Base-by-base conservation (phyloP, 768 basidiomycete species). In the Collybia nuda region DNA sequence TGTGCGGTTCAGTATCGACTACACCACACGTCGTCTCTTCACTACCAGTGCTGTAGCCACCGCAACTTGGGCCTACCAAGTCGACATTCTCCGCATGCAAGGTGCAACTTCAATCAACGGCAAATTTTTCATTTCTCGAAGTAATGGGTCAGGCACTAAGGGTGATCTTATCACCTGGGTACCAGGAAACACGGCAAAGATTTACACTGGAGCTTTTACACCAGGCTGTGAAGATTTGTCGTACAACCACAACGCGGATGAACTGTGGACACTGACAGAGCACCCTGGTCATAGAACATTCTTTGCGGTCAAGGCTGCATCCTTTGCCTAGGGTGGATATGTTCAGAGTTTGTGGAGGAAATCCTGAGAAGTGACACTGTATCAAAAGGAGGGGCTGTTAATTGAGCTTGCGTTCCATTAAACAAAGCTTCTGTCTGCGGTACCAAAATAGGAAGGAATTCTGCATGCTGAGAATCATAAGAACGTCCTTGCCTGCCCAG, bases 11-110 rank as follows among this genome's bases (percentile, higher is more conserved):
- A 43, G 44, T 5, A 55, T 55, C 6, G 53, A 55, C 28, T 50
- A 47, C 19, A 54, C 53, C 23, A 54, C 48, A 5, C 53, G 53
- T 35, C 49, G 46, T 17, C 53, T 54, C 23, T 38, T 38, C 12
- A 46, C 53, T 6, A 50, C 49, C 18, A 51, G 40, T 26, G 32
- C 36, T 17, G 53, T 54, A 2, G 53, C 53, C 21, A 54, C 53
- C 21, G 53, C 53, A n/a, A 47, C 49, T 9, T 54, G 53, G 53
- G 53, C 53, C n/a, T 54, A 47, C 44, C 37, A 54, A 18, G 45
- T 54, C 14, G 53, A 55, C 28, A 51, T 55, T 22, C 46, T 55
- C 9, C 53, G 53, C 21, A 55, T 55, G 53, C 53, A 55, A 28
- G 53, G 53, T 12, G 53, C 49, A 6, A 37, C 47, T 11, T 55